Base-by-base conservation (phyloP, 805 yeast species). In the Saturnispora zaruensis region DNA sequence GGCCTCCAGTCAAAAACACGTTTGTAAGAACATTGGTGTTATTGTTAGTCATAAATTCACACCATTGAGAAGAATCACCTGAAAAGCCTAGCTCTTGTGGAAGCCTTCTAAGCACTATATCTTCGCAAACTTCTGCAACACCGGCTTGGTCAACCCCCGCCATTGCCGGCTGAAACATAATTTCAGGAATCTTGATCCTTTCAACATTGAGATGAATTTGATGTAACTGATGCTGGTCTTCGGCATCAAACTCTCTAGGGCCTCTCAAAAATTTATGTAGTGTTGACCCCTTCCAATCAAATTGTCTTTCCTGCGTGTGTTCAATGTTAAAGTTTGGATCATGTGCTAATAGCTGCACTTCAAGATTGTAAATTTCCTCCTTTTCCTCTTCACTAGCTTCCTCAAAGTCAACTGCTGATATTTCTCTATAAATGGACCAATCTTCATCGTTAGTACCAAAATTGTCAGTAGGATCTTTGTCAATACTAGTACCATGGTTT, bases 131-230 rank as follows among this genome's bases (percentile, higher is more conserved):
- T 65, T 93, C 98, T 23, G 77, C 63, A n/a, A 93, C 73, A 25
- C 98, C 98, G 0, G 97, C 96, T 67, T 90, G 98, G 65, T 93
- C 99, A 21, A 89, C 72, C 21, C 99, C 99, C 0, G 95, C 96
- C 54, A 93, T 88, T 7, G 83, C 77, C 6, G 99, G 99, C 64
- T 91, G 93, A 66, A 93, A 89, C 44, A 89, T 62, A 2, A 90
- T 82, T 66, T 93, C 99, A 0, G 98, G 97, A 2, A 91, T 87
- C 51, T 95, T 76, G 26, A 91, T 84, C 52, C 99, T 75, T 67
- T 93, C 99, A 40, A 91, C 75, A 64, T 91, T 95, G 42, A 93
- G 59, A 69, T 90, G 96, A 49, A 95, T 72, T 68, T 93, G 98
- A 66, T 90, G 95, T 53, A 82, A 84, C 57, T 90, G 88, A 56